These are phyloP conservation scores for Monilinia fructigena DNA, from an alignment of 2,329 filamentous ascomycete genomes.

Conservation along the genomic window DNA sequence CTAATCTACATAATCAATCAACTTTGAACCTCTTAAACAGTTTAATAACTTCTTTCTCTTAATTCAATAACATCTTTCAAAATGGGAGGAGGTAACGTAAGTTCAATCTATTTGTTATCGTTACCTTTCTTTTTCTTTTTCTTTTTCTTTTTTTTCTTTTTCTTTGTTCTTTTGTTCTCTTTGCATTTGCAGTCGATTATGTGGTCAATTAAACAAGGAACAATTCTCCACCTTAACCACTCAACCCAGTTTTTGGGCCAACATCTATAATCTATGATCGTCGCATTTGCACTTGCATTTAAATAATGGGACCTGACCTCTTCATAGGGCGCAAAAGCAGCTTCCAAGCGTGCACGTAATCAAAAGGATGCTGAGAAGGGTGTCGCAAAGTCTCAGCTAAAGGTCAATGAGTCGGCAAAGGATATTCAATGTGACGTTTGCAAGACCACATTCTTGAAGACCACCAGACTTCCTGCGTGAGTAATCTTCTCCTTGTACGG, in stretches of 20 bases:
- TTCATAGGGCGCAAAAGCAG: constrained; percentile 61
- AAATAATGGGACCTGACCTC: constrained; percentile 15
- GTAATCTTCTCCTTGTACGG: constrained; percentile 36
- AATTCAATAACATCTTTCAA: background rate
- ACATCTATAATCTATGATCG: background rate
- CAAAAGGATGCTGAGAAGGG: constrained; percentile 55
- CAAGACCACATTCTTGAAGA: constrained; percentile 78
- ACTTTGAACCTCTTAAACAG: background rate
- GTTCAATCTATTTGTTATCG: background rate
- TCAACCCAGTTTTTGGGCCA: constrained; percentile 14
- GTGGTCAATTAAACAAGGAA: background rate
- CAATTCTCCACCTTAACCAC: constrained; percentile 7
- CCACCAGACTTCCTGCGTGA: constrained; percentile 69
- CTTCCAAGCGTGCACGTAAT: constrained; percentile 72
- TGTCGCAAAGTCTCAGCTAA: constrained; percentile 65
- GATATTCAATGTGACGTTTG: constrained; percentile 75
- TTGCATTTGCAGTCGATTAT: background rate
- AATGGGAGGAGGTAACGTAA: constrained; percentile 29
- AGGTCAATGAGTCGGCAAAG: constrained; percentile 69
- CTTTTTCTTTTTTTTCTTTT: background rate
- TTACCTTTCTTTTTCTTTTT: background rate
- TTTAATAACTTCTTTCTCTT: constrained; percentile 16
- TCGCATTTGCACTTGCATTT: background rate
- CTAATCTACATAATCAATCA: too few relatives aligned
- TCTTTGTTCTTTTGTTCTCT: background rate